These are phyloP conservation scores for Paecilomyces variotii DNA, from an alignment of 2,329 filamentous ascomycete genomes.

Conservation along the genomic window DNA sequence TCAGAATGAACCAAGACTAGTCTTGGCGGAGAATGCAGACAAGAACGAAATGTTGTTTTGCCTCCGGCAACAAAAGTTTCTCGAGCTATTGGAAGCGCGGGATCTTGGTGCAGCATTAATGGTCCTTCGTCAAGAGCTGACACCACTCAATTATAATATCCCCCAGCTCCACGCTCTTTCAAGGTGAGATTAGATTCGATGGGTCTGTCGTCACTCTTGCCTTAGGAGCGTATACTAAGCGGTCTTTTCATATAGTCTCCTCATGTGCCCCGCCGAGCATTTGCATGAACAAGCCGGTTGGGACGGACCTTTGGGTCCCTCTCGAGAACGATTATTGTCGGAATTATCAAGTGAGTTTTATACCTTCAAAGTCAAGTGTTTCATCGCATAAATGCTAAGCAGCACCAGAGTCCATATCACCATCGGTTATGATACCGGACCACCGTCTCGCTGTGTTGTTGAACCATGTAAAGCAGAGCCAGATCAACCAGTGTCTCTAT, in stretches of 20 bases:
- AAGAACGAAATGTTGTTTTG: conserved; percentile 75
- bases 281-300: conserved; percentile 69
- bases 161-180: conserved; percentile 73
- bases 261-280: conserved; percentile 82
- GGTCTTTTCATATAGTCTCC: conserved; percentile 47
- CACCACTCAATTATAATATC: conserved; percentile 73
- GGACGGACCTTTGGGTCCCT: conserved; percentile 72
- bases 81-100: conserved; percentile 74
- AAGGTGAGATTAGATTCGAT: conserved; percentile 39
- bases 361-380: conserved; percentile 9
- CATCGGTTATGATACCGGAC: conserved; percentile 93
- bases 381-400: not conserved
- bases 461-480: conserved; percentile 72
- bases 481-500: conserved; percentile 77
- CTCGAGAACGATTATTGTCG: conserved; percentile 66
- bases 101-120: conserved; percentile 66
- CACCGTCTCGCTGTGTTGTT: conserved; percentile 76
- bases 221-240: not conserved
- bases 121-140: conserved; percentile 82
- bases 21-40: conserved; percentile 68
- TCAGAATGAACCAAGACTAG: conserved; percentile 49
- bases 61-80: conserved; percentile 86
- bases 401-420: conserved; percentile 71
- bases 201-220: not conserved
- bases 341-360: conserved; percentile 66